Conservation (phyloP, 441 rosid species). For the Capsella rubella region DNA sequence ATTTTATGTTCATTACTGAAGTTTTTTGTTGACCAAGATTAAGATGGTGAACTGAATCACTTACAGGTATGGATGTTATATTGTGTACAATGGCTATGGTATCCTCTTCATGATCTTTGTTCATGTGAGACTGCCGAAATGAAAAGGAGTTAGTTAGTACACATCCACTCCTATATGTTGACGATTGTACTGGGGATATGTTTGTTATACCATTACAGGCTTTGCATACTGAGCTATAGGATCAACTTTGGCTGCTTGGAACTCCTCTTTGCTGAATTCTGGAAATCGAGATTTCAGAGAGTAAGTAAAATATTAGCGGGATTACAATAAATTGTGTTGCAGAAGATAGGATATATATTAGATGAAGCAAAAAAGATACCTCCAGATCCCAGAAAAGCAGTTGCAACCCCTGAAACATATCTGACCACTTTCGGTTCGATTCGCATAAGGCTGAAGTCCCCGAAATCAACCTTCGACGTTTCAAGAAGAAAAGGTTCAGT, state of each 20-base stretch:
- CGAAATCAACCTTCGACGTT: slow-evolving; percentile 81
- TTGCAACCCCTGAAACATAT: slow-evolving; percentile 87
- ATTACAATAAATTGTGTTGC: background rate
- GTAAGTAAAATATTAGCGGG: background rate
- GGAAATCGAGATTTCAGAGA: slow-evolving; percentile 15
- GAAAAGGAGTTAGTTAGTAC: slow-evolving; percentile 21
- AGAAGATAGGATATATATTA: slow-evolving; percentile 18
- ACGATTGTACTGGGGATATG: background rate
- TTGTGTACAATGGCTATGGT: slow-evolving; percentile 77
- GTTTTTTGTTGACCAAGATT: slow-evolving; percentile 5
- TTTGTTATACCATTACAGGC: slow-evolving; percentile 73
- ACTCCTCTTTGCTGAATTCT: slow-evolving; percentile 84
- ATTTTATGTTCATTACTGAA: background rate
- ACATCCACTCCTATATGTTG: background rate
- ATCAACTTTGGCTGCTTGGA: slow-evolving; percentile 72
- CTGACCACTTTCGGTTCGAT: slow-evolving; percentile 80
- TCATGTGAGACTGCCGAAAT: slow-evolving; percentile 82
- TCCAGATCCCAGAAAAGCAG: slow-evolving; percentile 92
- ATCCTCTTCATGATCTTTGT: slow-evolving; percentile 89
- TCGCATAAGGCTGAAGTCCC: slow-evolving; percentile 83
- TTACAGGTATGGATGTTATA: slow-evolving; percentile 76
- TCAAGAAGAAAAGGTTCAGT: slow-evolving; percentile 16
- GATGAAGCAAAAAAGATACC: slow-evolving; percentile 51
- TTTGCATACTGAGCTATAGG: slow-evolving; percentile 82
- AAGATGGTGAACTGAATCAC: too few species aligned